Evolutionary conservation across 768 basidiomycete species (phyloP).

Genomic region (Mycena pura): DNA sequence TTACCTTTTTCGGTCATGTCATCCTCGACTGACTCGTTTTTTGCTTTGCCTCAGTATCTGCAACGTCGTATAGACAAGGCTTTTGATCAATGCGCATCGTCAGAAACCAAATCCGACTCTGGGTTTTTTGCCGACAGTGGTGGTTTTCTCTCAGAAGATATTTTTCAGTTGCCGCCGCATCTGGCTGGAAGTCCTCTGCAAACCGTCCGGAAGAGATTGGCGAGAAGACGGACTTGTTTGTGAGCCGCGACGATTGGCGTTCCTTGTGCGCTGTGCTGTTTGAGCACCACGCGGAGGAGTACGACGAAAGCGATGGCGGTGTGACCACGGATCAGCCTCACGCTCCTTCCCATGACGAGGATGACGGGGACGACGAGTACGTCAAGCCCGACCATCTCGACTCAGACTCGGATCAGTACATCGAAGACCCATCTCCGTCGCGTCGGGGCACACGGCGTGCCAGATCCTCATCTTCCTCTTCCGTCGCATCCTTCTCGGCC

Average conservation of each 20-base stretch:
- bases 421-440: constrained; percentile 32
- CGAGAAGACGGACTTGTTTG: constrained; percentile 42
- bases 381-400: constrained; percentile 30
- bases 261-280: constrained; percentile 81
- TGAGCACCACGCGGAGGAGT: constrained; percentile 46
- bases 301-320: constrained; percentile 29
- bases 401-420: constrained; percentile 27
- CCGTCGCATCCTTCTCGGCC: constrained; percentile 6
- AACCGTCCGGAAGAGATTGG: constrained; percentile 23
- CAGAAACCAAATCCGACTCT: constrained; percentile 18
- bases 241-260: constrained; percentile 78
- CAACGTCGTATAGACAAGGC: no score
- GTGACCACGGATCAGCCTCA: constrained; percentile 26
- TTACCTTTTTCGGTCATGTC: no score
- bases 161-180: constrained; percentile 64
- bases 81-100: no score
- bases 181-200: constrained; percentile 63
- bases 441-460: constrained; percentile 23
- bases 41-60: no score
- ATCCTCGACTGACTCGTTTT: no score
- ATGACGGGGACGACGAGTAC: constrained; percentile 40
- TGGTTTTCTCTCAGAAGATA: constrained; percentile 22
- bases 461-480: constrained; percentile 3
- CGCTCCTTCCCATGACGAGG: no score
- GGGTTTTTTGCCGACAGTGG: constrained; percentile 24